Percentiles rank a stretch among this genome's conserved stretches.
Conservation (phyloP, 805 yeast species). For the Candida insectalens region DNA sequence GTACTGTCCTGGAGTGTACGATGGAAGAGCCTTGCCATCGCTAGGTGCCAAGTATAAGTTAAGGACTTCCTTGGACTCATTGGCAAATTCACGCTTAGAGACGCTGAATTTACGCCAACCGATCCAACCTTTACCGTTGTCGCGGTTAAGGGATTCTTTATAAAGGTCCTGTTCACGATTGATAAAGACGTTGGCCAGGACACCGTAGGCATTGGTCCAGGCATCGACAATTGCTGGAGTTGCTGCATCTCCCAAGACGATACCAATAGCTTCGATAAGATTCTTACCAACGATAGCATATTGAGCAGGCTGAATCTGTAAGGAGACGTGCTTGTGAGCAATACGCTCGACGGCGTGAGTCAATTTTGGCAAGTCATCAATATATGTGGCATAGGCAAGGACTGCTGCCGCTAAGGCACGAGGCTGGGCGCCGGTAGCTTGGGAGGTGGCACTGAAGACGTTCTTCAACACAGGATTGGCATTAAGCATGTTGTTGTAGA, state of each 20-base stretch:
- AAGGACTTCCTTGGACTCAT: constrained; percentile 38
- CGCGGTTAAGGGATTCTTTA: constrained; percentile 18
- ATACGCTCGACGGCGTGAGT: constrained; percentile 50
- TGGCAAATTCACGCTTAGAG: constrained; percentile 19
- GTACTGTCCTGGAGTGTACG: constrained; percentile 35
- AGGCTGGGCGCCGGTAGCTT: constrained; percentile 47
- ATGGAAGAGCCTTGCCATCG: constrained; percentile 23
- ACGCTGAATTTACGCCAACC: constrained; percentile 48
- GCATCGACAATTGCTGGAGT: constrained; percentile 51
- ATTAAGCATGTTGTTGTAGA: constrained; percentile 47
- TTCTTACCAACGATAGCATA: constrained; percentile 55
- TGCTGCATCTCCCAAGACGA: constrained; percentile 48
- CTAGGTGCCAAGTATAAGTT: constrained; percentile 41
- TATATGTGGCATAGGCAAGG: constrained; percentile 49
- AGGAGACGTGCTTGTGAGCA: constrained; percentile 56
- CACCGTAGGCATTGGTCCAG: constrained; percentile 58
- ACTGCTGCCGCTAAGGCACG: constrained; percentile 38
- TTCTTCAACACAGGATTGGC: constrained; percentile 45
- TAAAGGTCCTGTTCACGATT: constrained; percentile 42
- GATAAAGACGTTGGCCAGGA: constrained; percentile 52
- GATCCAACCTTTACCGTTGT: too few relatives aligned
- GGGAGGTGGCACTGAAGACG: constrained; percentile 55
- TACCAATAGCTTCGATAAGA: constrained; percentile 43
- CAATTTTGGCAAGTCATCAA: constrained; percentile 51
- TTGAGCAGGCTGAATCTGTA: constrained; percentile 53